A percentile compares a stretch with the other conserved stretches of the same genome.
Conservation (phyloP, 2,329 filamentous ascomycete species). For the Xylaria sp. region DNA sequence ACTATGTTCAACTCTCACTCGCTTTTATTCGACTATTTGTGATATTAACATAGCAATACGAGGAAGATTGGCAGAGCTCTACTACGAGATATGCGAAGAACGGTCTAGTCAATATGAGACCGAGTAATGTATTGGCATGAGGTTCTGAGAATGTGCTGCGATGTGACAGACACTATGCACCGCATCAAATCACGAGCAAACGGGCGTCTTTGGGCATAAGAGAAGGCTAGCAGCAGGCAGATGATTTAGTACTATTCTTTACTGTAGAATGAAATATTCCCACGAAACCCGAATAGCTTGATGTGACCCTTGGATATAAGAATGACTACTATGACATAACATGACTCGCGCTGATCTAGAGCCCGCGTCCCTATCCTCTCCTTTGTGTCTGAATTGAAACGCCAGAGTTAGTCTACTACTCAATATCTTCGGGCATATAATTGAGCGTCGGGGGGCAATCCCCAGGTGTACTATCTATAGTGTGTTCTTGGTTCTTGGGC, state of each 20-base stretch:
- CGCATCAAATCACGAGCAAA: constrained; percentile 6
- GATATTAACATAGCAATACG: constrained; percentile 9
- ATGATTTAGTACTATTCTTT: constrained; percentile 7
- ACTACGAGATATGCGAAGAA: neutral
- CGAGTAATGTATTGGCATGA: neutral
- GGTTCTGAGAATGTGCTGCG: constrained; percentile 1
- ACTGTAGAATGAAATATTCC: neutral
- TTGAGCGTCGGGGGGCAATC: neutral
- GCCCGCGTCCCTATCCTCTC: neutral
- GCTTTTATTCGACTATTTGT: constrained; percentile 9
- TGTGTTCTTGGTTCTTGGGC: neutral
- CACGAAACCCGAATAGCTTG: neutral
- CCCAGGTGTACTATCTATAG: no score
- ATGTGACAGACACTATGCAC: constrained; percentile 7
- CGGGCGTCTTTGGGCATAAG: neutral
- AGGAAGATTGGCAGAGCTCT: constrained; percentile 10
- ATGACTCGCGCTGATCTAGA: neutral
- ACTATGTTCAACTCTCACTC: constrained; percentile 23
- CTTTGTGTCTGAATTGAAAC: neutral
- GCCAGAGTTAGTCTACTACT: neutral
- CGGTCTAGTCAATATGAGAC: neutral
- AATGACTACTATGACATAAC: neutral
- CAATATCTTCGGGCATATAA: neutral
- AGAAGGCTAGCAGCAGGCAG: neutral
- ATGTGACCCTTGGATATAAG: neutral